Percentiles rank a stretch among this genome's conserved stretches.
Evolutionary conservation across 2,329 filamentous ascomycete genomes (phyloP).

Genomic region (Aureobasidium sp.): DNA sequence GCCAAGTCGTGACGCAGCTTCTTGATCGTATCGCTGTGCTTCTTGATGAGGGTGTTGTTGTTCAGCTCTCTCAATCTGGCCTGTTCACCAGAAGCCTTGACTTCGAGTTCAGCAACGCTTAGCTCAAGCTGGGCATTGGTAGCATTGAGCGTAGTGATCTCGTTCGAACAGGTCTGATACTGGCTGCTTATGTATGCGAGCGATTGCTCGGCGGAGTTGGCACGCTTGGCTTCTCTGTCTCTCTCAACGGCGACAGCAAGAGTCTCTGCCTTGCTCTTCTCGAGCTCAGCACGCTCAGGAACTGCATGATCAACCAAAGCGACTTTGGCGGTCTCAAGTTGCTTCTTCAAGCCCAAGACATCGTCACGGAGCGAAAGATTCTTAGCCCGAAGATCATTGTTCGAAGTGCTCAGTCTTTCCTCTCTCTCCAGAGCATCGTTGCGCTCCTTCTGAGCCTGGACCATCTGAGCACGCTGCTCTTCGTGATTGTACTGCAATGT

Average conservation of each 20-base stretch:
- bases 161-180: constrained; percentile 53
- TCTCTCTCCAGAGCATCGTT: constrained; percentile 22
- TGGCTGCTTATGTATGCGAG: constrained; percentile 52
- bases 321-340: constrained; percentile 25
- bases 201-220: constrained; percentile 42
- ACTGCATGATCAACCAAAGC: constrained; percentile 24
- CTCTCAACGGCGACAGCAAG: constrained; percentile 19
- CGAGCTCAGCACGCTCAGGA: constrained; percentile 29
- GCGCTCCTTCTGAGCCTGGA: constrained; percentile 22
- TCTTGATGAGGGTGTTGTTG: constrained; percentile 19
- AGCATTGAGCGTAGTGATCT: constrained; percentile 38
- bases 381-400: background rate
- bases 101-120: constrained; percentile 24
- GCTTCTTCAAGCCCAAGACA: constrained; percentile 22
- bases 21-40: constrained; percentile 23
- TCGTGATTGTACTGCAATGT: constrained; percentile 29
- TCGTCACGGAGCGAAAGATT: constrained; percentile 21
- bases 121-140: constrained; percentile 43
- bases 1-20: constrained; percentile 22
- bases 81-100: constrained; percentile 25
- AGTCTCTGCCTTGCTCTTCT: constrained; percentile 21
- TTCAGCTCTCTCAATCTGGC: constrained; percentile 22
- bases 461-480: constrained; percentile 24
- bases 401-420: background rate
- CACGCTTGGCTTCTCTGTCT: constrained; percentile 24